Conservation (phyloP, 805 yeast genomes). For the Brettanomyces bruxellensis region DNA sequence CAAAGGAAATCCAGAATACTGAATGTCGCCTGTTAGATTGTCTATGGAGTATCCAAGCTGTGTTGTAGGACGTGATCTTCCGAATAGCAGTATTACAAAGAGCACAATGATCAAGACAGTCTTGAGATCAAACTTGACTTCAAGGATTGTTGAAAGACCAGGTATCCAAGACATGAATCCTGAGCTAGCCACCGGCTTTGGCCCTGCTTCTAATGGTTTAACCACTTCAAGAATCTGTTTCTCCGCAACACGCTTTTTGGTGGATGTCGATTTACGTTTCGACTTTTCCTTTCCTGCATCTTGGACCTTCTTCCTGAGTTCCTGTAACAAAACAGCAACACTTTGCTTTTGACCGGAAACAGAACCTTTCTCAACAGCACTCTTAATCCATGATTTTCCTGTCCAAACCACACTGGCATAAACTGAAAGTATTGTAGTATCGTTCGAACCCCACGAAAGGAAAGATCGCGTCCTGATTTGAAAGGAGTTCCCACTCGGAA, state of each 20-base stretch:
- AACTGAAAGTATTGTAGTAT: constrained; percentile 42
- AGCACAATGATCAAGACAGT: constrained; percentile 11
- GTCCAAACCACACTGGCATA: constrained; percentile 59
- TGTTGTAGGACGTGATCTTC: constrained; percentile 4
- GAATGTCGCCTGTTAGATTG: no score
- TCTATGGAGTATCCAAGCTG: not conserved
- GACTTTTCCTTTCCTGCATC: constrained; percentile 5
- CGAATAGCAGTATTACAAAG: constrained; percentile 13
- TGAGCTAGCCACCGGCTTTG: not conserved
- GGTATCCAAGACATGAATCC: no score
- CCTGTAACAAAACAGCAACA: constrained; percentile 37
- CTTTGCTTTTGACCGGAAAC: constrained; percentile 64
- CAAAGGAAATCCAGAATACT: not conserved
- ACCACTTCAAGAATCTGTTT: constrained; percentile 2
- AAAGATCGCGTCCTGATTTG: constrained; percentile 48
- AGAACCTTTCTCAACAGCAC: constrained; percentile 67
- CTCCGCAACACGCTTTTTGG: not conserved
- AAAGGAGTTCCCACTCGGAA: constrained; percentile 71
- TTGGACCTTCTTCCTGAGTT: constrained; percentile 32
- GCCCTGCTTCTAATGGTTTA: constrained; percentile 3
- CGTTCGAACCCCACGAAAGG: constrained; percentile 55
- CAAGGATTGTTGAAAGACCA: no score
- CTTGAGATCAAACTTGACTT: not conserved
- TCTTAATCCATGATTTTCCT: constrained; percentile 70
- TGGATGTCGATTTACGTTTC: not conserved